A percentile compares a stretch with the other conserved stretches of the same genome.
Evolutionary conservation across 2,329 filamentous ascomycete genomes (phyloP).

Genomic region (Tolypocladium guangdongense): DNA sequence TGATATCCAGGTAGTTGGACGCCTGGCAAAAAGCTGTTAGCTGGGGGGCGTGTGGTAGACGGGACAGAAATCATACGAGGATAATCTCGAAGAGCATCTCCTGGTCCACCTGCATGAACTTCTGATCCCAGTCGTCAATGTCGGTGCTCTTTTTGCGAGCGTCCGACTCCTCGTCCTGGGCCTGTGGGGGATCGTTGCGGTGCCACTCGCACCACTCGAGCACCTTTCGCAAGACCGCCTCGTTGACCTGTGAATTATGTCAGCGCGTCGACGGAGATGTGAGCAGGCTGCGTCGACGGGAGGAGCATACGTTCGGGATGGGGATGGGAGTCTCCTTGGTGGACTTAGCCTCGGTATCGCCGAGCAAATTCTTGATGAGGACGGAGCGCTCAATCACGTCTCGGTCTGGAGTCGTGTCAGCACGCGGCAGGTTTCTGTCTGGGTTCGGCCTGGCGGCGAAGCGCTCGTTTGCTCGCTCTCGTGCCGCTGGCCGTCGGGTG

Average conservation of each 20-base stretch:
- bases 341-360: conserved; percentile 61
- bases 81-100: conserved; percentile 99
- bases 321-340: conserved; percentile 60
- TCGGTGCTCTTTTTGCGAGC: conserved; percentile 97
- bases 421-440: conserved; percentile 1
- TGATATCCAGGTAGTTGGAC: conserved; percentile 98
- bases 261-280: not conserved
- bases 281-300: not conserved
- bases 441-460: not conserved
- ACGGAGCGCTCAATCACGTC: conserved; percentile 82
- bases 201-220: conserved; percentile 98
- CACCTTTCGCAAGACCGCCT: conserved; percentile 87
- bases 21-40: conserved; percentile 41
- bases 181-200: conserved; percentile 72
- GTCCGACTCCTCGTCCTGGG: conserved; percentile 82
- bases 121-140: conserved; percentile 99
- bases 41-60: not conserved
- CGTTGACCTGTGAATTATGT: conserved; percentile 56
- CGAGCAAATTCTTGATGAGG: conserved; percentile 96
- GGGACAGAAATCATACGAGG: conserved; percentile 48
- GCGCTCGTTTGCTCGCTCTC: not conserved
- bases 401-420: conserved; percentile 45
- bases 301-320: conserved; percentile 62
- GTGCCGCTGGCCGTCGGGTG: not conserved
- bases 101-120: conserved; percentile 99